phyloP scores from a whole-genome alignment of 2,329 filamentous ascomycete genomes.

The Aspergillus candidus region DNA sequence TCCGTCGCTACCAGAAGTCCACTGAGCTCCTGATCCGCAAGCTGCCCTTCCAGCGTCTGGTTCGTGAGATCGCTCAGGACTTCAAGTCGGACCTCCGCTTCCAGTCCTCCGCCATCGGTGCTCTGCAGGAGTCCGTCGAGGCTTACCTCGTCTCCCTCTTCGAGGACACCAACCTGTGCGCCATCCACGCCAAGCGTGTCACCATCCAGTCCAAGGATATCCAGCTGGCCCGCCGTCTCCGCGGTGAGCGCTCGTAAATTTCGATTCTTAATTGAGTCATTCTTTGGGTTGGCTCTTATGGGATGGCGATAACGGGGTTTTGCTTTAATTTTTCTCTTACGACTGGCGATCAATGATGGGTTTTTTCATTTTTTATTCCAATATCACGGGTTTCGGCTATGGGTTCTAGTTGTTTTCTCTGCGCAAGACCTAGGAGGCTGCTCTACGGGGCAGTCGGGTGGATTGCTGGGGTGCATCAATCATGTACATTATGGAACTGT shows the following conservation, averaged over 20 bases:
- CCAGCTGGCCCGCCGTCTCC: constrained; percentile 89
- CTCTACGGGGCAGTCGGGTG: constrained; percentile 21
- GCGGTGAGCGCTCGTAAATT: constrained; percentile 79
- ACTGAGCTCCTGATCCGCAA: constrained; percentile 95
- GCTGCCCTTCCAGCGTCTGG: constrained; percentile 94
- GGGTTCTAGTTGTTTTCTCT: constrained; percentile 31
- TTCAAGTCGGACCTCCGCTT: constrained; percentile 95
- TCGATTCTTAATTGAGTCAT: constrained; percentile 21
- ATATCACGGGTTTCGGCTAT: constrained; percentile 28
- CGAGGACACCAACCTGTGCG: constrained; percentile 96
- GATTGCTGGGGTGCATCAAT: constrained; percentile 24
- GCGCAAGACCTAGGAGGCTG: constrained; percentile 28
- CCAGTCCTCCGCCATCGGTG: constrained; percentile 96
- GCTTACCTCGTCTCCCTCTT: constrained; percentile 98
- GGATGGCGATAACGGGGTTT: constrained; percentile 38
- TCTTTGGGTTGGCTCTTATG: constrained; percentile 30
- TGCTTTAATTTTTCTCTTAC: constrained; percentile 34
- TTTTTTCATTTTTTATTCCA: constrained; percentile 34
- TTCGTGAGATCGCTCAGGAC: constrained; percentile 93
- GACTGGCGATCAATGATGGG: constrained; percentile 41
- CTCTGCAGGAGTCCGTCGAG: constrained; percentile 97
- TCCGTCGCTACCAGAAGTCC: constrained; percentile 95
- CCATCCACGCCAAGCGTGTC: constrained; percentile 98
- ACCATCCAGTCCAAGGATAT: constrained; percentile 95
- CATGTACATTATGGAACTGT: constrained; percentile 32